Base-by-base conservation (phyloP, 1,139 yeast genomes). In the Pichia inconspicua region DNA sequence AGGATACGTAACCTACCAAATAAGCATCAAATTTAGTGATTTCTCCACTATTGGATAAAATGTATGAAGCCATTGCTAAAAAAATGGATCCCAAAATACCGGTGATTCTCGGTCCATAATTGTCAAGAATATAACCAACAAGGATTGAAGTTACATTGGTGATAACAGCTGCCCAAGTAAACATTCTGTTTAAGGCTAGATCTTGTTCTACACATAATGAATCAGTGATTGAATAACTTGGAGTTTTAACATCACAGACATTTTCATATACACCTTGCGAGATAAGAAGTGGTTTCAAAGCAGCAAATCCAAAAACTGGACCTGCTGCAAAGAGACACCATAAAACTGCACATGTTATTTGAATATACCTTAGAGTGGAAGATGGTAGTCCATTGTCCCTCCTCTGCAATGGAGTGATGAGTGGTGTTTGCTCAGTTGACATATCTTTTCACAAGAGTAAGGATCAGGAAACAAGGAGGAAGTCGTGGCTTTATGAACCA, bases 271-370 rank as follows among this genome's bases (percentile, higher is more conserved):
- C 80, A 2, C 89, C 88, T 62, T 89, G 90, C 10, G 72, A 65
- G 27, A 87, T 77, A 43, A 90, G 70, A 4, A 89, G 77, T 5
- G 95, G 95, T 61, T 90, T 90, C 48, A 90, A 69, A 3, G 97
- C 97, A 19, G 97, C 96, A 69, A 89, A 90, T 1, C 97, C 95
- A 71, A 90, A 90, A 11, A 89, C 83, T 1, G 95, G 89, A 2
- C 97, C 97, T 0, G 96, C 96, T 2, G 96, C 90, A 38, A 88
- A 70, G 27, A 89, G 69, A 67, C 97, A 89, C 96, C 96, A 89
- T 0, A 73, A 55, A 34, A 87, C 78, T 35, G 97, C 90, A 65
- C 95, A 85, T 9, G 62, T 49, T 12, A 82, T 73, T 61, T 82
- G 89, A 1, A 69, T 28, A 11, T 66, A 39, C 50, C 76, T 55